Evolutionary conservation across 768 basidiomycete species (phyloP).

Genomic region (Tylopilus rubrobrunneus): DNA sequence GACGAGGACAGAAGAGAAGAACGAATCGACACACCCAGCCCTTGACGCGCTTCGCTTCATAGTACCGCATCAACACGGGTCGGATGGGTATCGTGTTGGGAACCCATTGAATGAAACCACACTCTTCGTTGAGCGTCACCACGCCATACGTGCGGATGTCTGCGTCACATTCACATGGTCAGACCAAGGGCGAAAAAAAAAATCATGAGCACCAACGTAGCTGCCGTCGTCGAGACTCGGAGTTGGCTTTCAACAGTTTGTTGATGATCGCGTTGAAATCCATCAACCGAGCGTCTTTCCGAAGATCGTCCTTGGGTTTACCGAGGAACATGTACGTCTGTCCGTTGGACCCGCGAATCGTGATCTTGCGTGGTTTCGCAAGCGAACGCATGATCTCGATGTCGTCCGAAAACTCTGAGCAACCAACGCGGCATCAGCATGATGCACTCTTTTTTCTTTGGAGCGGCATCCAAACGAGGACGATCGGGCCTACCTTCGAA

Average conservation of each 20-base stretch:
- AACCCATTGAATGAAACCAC: slow-evolving; percentile 99
- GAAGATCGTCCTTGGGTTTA: slow-evolving; percentile 95
- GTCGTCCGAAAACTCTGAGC: slow-evolving; percentile 71
- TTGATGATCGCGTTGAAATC: slow-evolving; percentile 98
- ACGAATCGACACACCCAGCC: slow-evolving; percentile 42
- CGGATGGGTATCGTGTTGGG: slow-evolving; percentile 86
- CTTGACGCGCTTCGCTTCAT: slow-evolving; percentile 48
- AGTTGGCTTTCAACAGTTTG: slow-evolving; percentile 89
- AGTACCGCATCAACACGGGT: slow-evolving; percentile 64
- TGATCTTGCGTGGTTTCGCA: slow-evolving; percentile 87
- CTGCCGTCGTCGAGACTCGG: slow-evolving; percentile 86
- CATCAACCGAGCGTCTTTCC: slow-evolving; percentile 97
- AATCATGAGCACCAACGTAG: slow-evolving; percentile 57
- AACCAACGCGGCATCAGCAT: slow-evolving; percentile 1
- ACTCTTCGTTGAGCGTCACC: slow-evolving; percentile 95
- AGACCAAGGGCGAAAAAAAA: not conserved
- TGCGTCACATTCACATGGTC: not conserved
- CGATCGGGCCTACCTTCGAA: slow-evolving; percentile 50
- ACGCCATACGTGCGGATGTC: slow-evolving; percentile 98
- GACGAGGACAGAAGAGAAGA: not conserved
- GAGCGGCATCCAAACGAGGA: too few relatives aligned
- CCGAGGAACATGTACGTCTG: slow-evolving; percentile 86
- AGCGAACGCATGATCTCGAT: slow-evolving; percentile 90
- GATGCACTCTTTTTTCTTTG: too few relatives aligned
- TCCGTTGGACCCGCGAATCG: slow-evolving; percentile 79